Base-by-base conservation (phyloP, 169 alveolate species). In the Cryptosporidium bovis region DNA sequence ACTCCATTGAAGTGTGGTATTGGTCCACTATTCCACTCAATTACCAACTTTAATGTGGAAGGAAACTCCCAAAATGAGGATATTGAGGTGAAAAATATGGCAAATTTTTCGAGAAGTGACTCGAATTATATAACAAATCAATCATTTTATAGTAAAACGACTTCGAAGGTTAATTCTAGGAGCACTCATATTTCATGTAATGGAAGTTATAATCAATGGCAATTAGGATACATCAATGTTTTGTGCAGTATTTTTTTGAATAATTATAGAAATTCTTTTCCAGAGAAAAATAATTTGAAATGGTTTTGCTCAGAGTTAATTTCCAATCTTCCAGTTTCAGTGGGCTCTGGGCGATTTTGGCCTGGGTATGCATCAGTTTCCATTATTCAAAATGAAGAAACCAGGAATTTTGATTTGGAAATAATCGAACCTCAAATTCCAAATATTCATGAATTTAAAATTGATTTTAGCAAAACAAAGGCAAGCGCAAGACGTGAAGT, bases 261-360 rank as follows among this genome's bases (percentile, higher is more conserved):
- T 3, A 24, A 62, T 36, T 15, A 62, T 44, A 31, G 56, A 15
- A 29, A 1, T 13, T 12, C 24, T 10, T 12, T 27, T 12, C 2
- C 16, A 33, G n/a, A 20, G 20, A 33, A 48, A 33, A 53, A 53
- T 69, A 31, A 51, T 69, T 20, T 77, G 1, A 60, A 77, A 18
- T 77, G 87, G 71, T 33, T 77, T 3, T 77, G 87, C 33, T 27
- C 69, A 2, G 87, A 77, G 29, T 27, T 77, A 24, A 34, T 71
- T n/a, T 60, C 87, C 15, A 34, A 62, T 36, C 27, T 77, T 56
- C 87, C 87, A 33, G 48, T 60, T 40, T 77, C 87, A 6, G 87
- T 53, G 15, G 71, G 87, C 20, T 46, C 87, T 4, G 87, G 87
- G 2, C 58, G 66, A 24, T 77, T 77, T 62, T 77, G 87, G 87